These are phyloP conservation scores for Cryoendolithus antarcticus DNA, from an alignment of 2,329 filamentous ascomycete genomes.

Conservation along the genomic window DNA sequence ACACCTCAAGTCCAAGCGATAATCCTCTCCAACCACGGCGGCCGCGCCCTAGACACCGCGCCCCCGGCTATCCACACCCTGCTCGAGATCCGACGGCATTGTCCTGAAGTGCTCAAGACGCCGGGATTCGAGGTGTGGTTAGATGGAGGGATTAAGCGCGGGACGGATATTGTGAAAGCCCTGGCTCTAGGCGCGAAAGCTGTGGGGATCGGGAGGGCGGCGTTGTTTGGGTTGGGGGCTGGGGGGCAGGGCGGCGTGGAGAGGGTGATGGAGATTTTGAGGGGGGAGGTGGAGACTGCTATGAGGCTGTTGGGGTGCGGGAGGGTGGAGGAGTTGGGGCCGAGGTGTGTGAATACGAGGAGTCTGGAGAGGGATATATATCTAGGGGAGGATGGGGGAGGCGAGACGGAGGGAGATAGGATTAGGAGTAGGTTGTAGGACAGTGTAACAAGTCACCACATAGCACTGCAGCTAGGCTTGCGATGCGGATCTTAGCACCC, in stretches of 20 bases:
- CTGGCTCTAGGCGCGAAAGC: conserved; percentile 75
- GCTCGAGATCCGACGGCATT: conserved; percentile 81
- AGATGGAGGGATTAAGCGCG: conserved; percentile 73
- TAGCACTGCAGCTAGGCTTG: too few relatives aligned
- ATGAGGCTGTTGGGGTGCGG: conserved; percentile 64
- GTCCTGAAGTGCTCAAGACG: conserved; percentile 52
- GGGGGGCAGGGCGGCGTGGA: conserved; percentile 53
- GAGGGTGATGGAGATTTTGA: conserved; percentile 52
- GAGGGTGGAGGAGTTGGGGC: conserved; percentile 59
- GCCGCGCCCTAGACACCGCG: conserved; percentile 75
- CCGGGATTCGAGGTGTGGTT: conserved; percentile 61
- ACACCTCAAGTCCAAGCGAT: conserved; percentile 67
- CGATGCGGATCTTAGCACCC: too few relatives aligned
- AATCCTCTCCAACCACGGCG: conserved; percentile 86
- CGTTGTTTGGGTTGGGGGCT: conserved; percentile 61
- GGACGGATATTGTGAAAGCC: conserved; percentile 82
- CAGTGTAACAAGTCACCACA: too few relatives aligned
- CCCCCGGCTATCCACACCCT: conserved; percentile 81
- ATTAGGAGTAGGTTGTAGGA: conserved; percentile 29
- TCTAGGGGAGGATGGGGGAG: conserved; percentile 53
- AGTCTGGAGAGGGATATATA: conserved; percentile 76
- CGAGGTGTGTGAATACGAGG: conserved; percentile 68
- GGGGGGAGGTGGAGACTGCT: conserved; percentile 53
- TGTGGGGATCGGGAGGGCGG: conserved; percentile 64
- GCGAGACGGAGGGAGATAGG: conserved; percentile 38